phyloP scores from a whole-genome alignment of 1,139 yeast genomes.

The Pichia sp. region DNA sequence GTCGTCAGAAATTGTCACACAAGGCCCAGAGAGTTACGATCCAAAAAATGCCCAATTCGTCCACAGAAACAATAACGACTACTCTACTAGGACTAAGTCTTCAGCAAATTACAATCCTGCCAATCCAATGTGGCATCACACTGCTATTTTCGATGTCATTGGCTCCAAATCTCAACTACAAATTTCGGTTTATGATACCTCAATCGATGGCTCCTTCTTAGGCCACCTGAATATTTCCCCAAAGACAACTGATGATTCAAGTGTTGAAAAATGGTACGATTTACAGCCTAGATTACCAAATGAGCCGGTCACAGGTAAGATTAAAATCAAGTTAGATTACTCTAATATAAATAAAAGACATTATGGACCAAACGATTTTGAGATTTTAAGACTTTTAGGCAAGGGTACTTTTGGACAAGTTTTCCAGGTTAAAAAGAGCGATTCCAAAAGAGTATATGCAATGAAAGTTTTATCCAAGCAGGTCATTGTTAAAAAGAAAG shows the following conservation, averaged over 20 bases:
- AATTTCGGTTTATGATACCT: conserved; percentile 81
- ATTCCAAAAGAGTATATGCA: conserved; percentile 86
- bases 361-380: conserved; percentile 92
- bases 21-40: conserved; percentile 64
- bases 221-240: conserved; percentile 82
- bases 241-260: conserved; percentile 44
- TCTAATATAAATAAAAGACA: conserved; percentile 65
- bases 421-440: conserved; percentile 87
- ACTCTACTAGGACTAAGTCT: conserved; percentile 15
- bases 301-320: conserved; percentile 72
- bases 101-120: conserved; percentile 36
- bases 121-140: conserved; percentile 85
- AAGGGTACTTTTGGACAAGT: conserved; percentile 98
- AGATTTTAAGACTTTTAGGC: conserved; percentile 81
- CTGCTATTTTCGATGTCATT: conserved; percentile 86
- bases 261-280: conserved; percentile 63
- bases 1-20: conserved; percentile 83
- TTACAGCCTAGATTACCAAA: conserved; percentile 71
- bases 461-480: conserved; percentile 94
- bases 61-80: conserved; percentile 6
- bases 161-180: conserved; percentile 80
- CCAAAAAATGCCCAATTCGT: conserved; percentile 5
- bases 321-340: conserved; percentile 70
- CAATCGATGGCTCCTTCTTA: conserved; percentile 72
- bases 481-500: conserved; percentile 93